These are phyloP conservation scores for Wickerhamiella siamensis DNA, from an alignment of 805 yeast species.

Conservation along the genomic window DNA sequence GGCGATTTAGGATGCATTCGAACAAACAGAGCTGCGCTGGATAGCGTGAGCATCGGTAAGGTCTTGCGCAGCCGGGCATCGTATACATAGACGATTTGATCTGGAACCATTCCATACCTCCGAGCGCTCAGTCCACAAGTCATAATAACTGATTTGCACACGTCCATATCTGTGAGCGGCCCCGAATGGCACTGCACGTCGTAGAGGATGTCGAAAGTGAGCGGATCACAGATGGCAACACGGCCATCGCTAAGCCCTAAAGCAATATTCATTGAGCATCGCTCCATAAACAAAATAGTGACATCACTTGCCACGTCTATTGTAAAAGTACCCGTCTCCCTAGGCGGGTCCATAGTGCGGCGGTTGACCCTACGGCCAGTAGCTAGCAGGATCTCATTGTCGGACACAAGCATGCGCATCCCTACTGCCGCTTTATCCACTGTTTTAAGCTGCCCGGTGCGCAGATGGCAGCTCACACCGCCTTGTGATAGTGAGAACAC, in stretches of 20 bases:
- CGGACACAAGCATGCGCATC: slow-evolving; percentile 19
- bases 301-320: slow-evolving; percentile 15
- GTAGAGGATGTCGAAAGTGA: slow-evolving; percentile 21
- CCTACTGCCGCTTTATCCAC: slow-evolving; percentile 19
- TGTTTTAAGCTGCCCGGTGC: slow-evolving; percentile 40
- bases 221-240: slow-evolving; percentile 26
- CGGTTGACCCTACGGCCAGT: slow-evolving; percentile 22
- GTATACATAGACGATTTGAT: slow-evolving; percentile 70
- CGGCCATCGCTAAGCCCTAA: slow-evolving; percentile 25
- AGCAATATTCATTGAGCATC: slow-evolving; percentile 22
- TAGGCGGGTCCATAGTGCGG: slow-evolving; percentile 22
- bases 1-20: slow-evolving; percentile 78
- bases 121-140: slow-evolving; percentile 65
- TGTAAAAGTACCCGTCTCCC: slow-evolving; percentile 23
- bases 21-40: slow-evolving; percentile 77
- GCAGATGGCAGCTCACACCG: slow-evolving; percentile 38
- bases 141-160: slow-evolving; percentile 28
- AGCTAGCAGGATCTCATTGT: slow-evolving; percentile 25
- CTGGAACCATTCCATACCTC: slow-evolving; percentile 46
- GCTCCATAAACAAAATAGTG: slow-evolving; percentile 20
- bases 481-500: slow-evolving; percentile 40
- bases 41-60: slow-evolving; percentile 69
- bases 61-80: slow-evolving; percentile 63
- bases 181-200: slow-evolving; percentile 26
- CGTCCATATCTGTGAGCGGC: slow-evolving; percentile 27